Percentiles rank a stretch among this genome's conserved stretches.
phyloP scores from a whole-genome alignment of 176 grass and related monocot species.

The Ampelocalamus luodianensis region DNA sequence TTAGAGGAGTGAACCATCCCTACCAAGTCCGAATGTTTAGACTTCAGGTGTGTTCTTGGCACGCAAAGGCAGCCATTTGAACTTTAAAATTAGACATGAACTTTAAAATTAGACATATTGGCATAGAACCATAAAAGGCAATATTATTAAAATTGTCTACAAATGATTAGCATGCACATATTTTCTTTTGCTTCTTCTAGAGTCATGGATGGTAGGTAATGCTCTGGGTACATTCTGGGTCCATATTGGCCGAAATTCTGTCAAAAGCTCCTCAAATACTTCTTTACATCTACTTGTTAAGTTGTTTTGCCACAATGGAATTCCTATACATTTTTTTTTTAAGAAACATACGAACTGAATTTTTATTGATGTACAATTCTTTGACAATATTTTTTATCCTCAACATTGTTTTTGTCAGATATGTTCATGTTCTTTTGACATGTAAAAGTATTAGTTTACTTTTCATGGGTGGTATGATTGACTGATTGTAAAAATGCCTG shows the following conservation, averaged over 20 bases:
- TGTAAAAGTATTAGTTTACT: background rate
- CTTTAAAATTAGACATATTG: background rate
- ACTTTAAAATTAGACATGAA: background rate
- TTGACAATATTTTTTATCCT: background rate
- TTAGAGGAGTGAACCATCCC: background rate
- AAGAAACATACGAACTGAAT: background rate
- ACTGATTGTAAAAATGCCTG: background rate
- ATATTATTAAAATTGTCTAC: background rate
- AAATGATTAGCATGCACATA: background rate
- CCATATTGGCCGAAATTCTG: background rate
- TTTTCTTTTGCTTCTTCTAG: background rate
- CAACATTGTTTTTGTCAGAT: background rate
- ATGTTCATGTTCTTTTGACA: background rate
- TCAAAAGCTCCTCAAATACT: background rate
- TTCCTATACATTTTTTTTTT: background rate
- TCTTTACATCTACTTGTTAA: background rate
- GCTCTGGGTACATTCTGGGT: background rate
- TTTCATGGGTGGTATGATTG: slow-evolving; percentile 3
- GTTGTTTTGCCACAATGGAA: background rate
- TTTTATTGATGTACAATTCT: background rate
- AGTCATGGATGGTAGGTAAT: background rate
- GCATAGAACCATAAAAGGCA: background rate
- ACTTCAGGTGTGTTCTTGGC: background rate
- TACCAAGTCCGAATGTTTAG: background rate
- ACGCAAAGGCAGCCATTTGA: background rate